Evolutionary conservation across 202 grass and related monocot species (phyloP).

Genomic region (Elaeis oleifera): DNA sequence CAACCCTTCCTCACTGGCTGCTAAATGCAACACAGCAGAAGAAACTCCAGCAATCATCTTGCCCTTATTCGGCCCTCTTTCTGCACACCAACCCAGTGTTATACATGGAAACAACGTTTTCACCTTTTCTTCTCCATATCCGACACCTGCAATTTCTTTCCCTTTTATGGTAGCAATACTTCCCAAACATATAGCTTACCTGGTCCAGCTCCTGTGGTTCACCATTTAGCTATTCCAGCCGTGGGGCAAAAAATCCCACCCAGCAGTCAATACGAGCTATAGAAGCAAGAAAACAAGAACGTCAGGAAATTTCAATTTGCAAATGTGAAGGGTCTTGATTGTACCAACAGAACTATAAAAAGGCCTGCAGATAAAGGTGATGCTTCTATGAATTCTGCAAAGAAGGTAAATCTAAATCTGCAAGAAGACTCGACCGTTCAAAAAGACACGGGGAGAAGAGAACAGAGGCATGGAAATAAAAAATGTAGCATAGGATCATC

Average conservation of each 20-base stretch:
- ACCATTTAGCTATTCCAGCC: neutral
- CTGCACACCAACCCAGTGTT: neutral
- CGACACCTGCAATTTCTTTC: neutral
- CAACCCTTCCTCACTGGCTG: constrained; percentile 6
- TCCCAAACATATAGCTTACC: constrained; percentile 9
- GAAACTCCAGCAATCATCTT: neutral
- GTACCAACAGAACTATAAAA: constrained; percentile 2
- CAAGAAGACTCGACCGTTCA: neutral
- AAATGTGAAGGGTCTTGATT: neutral
- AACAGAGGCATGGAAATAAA: neutral
- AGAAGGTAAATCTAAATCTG: constrained; percentile 8
- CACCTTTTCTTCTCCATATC: constrained; percentile 3
- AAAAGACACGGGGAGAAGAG: neutral
- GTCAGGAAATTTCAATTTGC: neutral
- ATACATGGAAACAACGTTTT: neutral
- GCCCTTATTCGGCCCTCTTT: neutral
- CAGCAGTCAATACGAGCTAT: neutral
- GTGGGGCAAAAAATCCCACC: neutral
- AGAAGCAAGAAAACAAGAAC: neutral
- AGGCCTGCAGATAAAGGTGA: neutral
- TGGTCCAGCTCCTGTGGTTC: constrained; percentile 2
- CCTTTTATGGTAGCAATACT: neutral
- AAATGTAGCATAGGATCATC: constrained; percentile 3
- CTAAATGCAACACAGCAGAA: neutral
- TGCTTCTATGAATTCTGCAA: neutral